Base-by-base conservation (phyloP, 768 basidiomycete genomes). In the Tulasnella calospora region DNA sequence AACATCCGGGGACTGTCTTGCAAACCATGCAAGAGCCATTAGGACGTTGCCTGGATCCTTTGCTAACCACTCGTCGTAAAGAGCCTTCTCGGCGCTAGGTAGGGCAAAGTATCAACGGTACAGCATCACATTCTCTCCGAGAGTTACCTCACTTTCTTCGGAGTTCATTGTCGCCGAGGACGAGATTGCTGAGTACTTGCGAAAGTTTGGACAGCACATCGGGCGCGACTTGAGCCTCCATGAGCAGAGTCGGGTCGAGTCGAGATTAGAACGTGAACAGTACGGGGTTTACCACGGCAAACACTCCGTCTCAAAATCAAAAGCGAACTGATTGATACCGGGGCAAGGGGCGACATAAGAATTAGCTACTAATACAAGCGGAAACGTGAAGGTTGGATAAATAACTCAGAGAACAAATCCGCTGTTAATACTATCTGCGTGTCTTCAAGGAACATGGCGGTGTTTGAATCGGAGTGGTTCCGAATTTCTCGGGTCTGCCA, bases 161-260 rank as follows among this genome's bases (percentile, higher is more conserved):
- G 73, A 95, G 92, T 76, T 91, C 89, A 84, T 95, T 95, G 83
- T 95, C 93, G 6, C 92, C 94, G 55, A 93, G 86, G 5, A 94
- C 92, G 27, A 94, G 89, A 84, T 95, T 94, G 15, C 92, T 91
- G 57, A 95, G 89, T 79, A 94, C 93, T 84, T 94, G 93, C 0
- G 92, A 93, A 81, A 94, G 88, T 82, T 94, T 92, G 17, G 86
- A 85, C 9, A 91, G 90, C 69, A 94, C 92, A 83, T 93, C 91
- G 78, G 90, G 88, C 0, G 80, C 73, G 13, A 80, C 81, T 19
- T 81, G 70, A 12, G 81, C 74, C 55, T 81, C 81, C 81, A 77
- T 77, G 36, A 44, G 4, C 21, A 51, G 51, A n/a, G 51, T 23
- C 9, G 23, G 51, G 51, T 21, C 21, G 51, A 67, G 61, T 67